phyloP scores from a whole-genome alignment of 805 yeast genomes.

The Candida nitratophila region DNA sequence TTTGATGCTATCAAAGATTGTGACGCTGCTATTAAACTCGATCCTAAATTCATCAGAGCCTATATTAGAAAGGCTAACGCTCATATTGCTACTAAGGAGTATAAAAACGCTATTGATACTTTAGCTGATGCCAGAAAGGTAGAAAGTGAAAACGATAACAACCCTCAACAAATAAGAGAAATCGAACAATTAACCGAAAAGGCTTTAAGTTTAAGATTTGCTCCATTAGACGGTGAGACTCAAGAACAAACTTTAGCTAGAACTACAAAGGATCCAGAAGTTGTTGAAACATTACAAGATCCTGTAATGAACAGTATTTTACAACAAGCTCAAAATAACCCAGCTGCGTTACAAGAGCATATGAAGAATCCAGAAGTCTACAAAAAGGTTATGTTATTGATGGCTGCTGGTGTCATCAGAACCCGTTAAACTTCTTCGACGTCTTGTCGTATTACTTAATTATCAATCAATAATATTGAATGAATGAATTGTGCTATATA shows the following conservation, averaged over 20 bases:
- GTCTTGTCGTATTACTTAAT: no score
- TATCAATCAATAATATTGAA: neutral
- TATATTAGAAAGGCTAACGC: slow-evolving; percentile 96
- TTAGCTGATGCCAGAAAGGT: slow-evolving; percentile 69
- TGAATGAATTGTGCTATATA: slow-evolving; percentile 1
- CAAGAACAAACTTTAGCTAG: slow-evolving; percentile 92
- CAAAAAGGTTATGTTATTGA: slow-evolving; percentile 78
- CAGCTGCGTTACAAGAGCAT: slow-evolving; percentile 95
- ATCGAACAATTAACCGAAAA: slow-evolving; percentile 76
- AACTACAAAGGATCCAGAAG: slow-evolving; percentile 89
- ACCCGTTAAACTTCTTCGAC: slow-evolving; percentile 63
- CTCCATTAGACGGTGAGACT: slow-evolving; percentile 79
- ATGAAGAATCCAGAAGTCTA: slow-evolving; percentile 93
- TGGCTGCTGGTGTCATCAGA: slow-evolving; percentile 96
- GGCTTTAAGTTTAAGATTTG: slow-evolving; percentile 76
- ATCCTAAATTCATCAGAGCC: slow-evolving; percentile 87
- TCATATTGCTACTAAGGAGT: slow-evolving; percentile 85
- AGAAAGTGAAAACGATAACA: slow-evolving; percentile 58
- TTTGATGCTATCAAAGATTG: slow-evolving; percentile 95
- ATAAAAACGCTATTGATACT: slow-evolving; percentile 73
- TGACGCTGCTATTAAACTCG: slow-evolving; percentile 79
- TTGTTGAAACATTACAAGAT: slow-evolving; percentile 79
- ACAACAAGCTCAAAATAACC: slow-evolving; percentile 89
- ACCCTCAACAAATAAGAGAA: slow-evolving; percentile 54
- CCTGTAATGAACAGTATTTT: slow-evolving; percentile 95